Evolutionary conservation across 1,284 basidiomycete genomes (phyloP), one percentile per base, ranked within the genome.

Genomic region (Erythrobasidium hasegawianum): DNA sequence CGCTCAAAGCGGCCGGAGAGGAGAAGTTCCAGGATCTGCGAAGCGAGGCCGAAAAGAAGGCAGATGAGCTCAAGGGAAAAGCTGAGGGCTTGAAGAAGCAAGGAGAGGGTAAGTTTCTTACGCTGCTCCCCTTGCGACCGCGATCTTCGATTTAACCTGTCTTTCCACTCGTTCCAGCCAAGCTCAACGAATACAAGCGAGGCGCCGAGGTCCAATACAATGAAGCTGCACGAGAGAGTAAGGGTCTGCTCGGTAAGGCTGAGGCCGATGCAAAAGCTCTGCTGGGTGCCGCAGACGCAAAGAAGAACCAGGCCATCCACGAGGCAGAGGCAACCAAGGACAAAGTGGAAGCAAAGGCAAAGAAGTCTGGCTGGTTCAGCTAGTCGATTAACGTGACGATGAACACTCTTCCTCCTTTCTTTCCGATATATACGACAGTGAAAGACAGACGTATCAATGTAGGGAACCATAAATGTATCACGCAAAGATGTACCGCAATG

Each of bases 281-380:
- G 43, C 33, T 65, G 4, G 39, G 54, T 47, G 27, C 38, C n/a
- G 56, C 27, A 47, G 62, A 65, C 45, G 55, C 62, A 39, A 58
- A 65, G 49, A 56, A 20, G 24, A 47, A 65, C 13, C 40, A 64
- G 29, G 52, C 39, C 38, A 56, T 56, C 53, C 53, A 40, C 24
- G 61, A 64, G 22, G 54, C 38, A 16, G 56, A 65, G 20, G 27
- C 18, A 40, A 27, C 38, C 3, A 14, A 27, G 13, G 20, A 49
- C 52, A 41, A 41, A 53, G 14, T 10, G 18, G 26, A 41, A 11
- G 33, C 11, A 5, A 33, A 33, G 33, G 50, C 50, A 11, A 65
- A 58, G 55, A 65, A 65, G 62, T 57, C 57, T 55, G 56, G 56
- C 33, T 65, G 62, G 61, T 64, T 64, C 61, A 64, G 61, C 43